phyloP scores from a whole-genome alignment of 2,329 filamentous ascomycete species.

The Phaeomoniella chlamydospora region DNA sequence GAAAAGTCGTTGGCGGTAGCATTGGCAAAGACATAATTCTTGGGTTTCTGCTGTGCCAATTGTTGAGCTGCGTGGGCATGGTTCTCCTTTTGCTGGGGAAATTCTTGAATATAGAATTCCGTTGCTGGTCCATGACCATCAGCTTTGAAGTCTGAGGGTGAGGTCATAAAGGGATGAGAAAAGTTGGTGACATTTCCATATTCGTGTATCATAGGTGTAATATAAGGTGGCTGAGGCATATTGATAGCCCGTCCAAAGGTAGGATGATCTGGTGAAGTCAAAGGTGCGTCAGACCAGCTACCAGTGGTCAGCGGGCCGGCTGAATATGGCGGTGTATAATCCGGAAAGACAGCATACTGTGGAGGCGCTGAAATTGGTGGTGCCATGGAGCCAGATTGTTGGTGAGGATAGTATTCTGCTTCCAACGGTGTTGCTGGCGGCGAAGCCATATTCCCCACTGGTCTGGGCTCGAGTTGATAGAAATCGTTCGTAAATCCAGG shows the following conservation, averaged over 20 bases:
- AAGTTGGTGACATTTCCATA: slow-evolving; percentile 14
- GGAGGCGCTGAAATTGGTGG: slow-evolving; percentile 27
- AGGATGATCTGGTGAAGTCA: slow-evolving; percentile 23
- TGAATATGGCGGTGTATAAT: slow-evolving; percentile 22
- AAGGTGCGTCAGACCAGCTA: slow-evolving; percentile 25
- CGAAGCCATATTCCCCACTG: slow-evolving; percentile 20
- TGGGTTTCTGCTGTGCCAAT: slow-evolving; percentile 23
- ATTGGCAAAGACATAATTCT: slow-evolving; percentile 28
- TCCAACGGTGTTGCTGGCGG: slow-evolving; percentile 27
- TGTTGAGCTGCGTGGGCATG: slow-evolving; percentile 27
- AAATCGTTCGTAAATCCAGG: not conserved
- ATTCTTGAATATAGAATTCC: slow-evolving; percentile 29
- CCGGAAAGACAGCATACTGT: slow-evolving; percentile 25
- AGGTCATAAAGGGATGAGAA: slow-evolving; percentile 18
- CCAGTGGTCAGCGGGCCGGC: slow-evolving; percentile 21
- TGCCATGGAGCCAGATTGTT: slow-evolving; percentile 20
- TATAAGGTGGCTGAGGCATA: slow-evolving; percentile 17
- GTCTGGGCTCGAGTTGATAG: slow-evolving; percentile 3
- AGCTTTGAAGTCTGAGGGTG: slow-evolving; percentile 16
- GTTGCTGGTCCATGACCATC: slow-evolving; percentile 12
- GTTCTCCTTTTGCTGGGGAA: slow-evolving; percentile 26
- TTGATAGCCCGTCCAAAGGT: slow-evolving; percentile 18
- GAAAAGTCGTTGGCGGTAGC: slow-evolving; percentile 23
- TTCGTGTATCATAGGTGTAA: slow-evolving; percentile 24
- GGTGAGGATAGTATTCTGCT: slow-evolving; percentile 21